Evolutionary conservation across 1,284 basidiomycete species (phyloP), one percentile per base, ranked within the genome.

Genomic region (Malassezia obtusa): DNA sequence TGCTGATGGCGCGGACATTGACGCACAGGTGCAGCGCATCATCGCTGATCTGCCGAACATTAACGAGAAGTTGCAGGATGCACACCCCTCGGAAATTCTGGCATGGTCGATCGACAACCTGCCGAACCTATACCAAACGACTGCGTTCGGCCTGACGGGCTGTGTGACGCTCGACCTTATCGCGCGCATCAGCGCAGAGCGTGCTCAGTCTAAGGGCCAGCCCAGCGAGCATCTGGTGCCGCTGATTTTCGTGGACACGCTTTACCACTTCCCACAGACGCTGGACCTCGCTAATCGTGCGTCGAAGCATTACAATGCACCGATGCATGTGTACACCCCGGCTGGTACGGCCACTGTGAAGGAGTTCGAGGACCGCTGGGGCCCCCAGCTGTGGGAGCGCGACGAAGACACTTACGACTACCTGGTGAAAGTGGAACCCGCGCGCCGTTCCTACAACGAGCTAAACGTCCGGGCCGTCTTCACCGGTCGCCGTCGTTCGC

Each of bases 191-290:
- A 64, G 61, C 49, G 52, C 64, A 31, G 52, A 62, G 43, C 59
- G 68, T 19, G 64, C 67, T 4, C 48, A 55, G 31, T 58, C 59
- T 33, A 45, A 51, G 8, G 59, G 59, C 19, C 37, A 48, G 25
- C 45, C 57, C 1, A 26, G 40, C 40, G 45, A 65, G 40, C 71
- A 73, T 57, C 63, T 72, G n/a, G 67, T 73, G 4, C 70, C 69
- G 12, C 63, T 73, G 49, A 73, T 73, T 61, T 73, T 70, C 56
- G 53, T 72, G 72, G 92, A 98, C 78, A 96, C 92, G 0, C 80
- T 98, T 10, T 91, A 96, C 75, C 94, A 98, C 78, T 96, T 98
- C 76, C 78, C 81, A 2, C 89, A 95, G 77, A 98, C 92, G 5
- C 82, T 92, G 63, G 83, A 85, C 59, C 82, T 98, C 38, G 85